These are phyloP conservation scores for Lepidium africanum DNA, from an alignment of 345 rosid species.

Conservation along the genomic window DNA sequence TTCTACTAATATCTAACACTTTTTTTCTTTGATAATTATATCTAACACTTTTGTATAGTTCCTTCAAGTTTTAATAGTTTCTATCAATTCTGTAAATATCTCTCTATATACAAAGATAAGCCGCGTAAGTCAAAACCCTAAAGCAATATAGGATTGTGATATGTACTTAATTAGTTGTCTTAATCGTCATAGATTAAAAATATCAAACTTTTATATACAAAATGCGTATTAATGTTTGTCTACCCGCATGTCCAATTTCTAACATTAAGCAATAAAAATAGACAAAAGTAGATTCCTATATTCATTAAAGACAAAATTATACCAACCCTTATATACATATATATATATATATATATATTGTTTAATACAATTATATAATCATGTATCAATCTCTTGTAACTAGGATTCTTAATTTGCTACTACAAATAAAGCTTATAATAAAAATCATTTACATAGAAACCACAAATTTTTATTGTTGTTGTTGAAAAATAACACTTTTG, in stretches of 20 bases:
- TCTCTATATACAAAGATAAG: neutral
- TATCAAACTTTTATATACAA: neutral
- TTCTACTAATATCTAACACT: neutral
- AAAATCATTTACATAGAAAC: too few relatives aligned
- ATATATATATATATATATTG: too few relatives aligned
- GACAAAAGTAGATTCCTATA: conserved; percentile 13
- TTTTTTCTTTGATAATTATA: too few relatives aligned
- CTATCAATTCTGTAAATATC: neutral
- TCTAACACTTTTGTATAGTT: neutral
- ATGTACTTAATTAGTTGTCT: conserved; percentile 11
- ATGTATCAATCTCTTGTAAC: neutral
- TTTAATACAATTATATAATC: neutral
- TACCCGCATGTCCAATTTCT: conserved; percentile 15
- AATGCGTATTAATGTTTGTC: conserved; percentile 4
- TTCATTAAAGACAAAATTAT: conserved; percentile 8
- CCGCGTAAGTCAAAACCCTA: neutral
- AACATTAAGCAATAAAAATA: conserved; percentile 1
- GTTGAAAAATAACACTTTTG: too few relatives aligned
- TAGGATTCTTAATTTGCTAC: neutral
- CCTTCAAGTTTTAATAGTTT: neutral
- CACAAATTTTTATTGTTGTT: too few relatives aligned
- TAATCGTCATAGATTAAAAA: neutral
- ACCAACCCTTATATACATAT: neutral
- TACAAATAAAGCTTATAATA: neutral
- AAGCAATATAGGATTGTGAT: conserved; percentile 11